Evolutionary conservation across 495 filamentous ascomycete species (phyloP).

Genomic region (Copromyces sp.): DNA sequence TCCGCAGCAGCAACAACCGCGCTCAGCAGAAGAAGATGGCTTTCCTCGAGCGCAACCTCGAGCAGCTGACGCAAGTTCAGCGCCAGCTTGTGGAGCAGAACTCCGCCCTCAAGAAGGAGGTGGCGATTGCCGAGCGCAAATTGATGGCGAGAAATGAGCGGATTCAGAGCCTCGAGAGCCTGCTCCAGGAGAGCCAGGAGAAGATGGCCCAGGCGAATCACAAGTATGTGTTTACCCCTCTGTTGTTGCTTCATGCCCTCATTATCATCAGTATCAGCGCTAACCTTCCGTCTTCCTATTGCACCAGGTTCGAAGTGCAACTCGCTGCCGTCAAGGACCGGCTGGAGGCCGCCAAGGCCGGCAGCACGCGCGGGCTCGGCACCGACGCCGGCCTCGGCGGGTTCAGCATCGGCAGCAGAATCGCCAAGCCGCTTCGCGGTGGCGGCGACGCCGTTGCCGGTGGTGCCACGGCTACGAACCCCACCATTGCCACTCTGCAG

Average conservation of each 20-base stretch:
- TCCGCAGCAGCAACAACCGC: slow-evolving; percentile 90
- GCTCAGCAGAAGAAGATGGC: slow-evolving; percentile 99
- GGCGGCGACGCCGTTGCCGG: slow-evolving; percentile 68
- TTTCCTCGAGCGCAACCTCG: slow-evolving; percentile 94
- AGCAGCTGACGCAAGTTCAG: slow-evolving; percentile 94
- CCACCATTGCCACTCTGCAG: slow-evolving; percentile 43
- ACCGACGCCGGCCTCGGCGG: slow-evolving; percentile 50
- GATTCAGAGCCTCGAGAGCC: slow-evolving; percentile 79
- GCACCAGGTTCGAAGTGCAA: slow-evolving; percentile 82
- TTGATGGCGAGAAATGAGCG: slow-evolving; percentile 93
- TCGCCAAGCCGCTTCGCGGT: slow-evolving; percentile 93
- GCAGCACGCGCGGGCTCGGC: slow-evolving; percentile 70
- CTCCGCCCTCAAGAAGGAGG: slow-evolving; percentile 91
- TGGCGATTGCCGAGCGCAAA: slow-evolving; percentile 95
- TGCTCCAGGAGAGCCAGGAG: slow-evolving; percentile 95
- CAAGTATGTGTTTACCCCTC: slow-evolving; percentile 50
- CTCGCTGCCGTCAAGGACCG: slow-evolving; percentile 95
- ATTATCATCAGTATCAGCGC: background rate
- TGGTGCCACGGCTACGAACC: slow-evolving; percentile 31
- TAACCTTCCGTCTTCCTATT: slow-evolving; percentile 3
- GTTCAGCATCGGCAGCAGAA: slow-evolving; percentile 78
- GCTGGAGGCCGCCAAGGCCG: slow-evolving; percentile 87
- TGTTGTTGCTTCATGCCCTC: background rate
- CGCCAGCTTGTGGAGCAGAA: slow-evolving; percentile 97
- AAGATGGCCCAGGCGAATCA: slow-evolving; percentile 94